Evolutionary conservation across 192 early-diverging fungal species (phyloP).

Genomic region (Backusella sp.): DNA sequence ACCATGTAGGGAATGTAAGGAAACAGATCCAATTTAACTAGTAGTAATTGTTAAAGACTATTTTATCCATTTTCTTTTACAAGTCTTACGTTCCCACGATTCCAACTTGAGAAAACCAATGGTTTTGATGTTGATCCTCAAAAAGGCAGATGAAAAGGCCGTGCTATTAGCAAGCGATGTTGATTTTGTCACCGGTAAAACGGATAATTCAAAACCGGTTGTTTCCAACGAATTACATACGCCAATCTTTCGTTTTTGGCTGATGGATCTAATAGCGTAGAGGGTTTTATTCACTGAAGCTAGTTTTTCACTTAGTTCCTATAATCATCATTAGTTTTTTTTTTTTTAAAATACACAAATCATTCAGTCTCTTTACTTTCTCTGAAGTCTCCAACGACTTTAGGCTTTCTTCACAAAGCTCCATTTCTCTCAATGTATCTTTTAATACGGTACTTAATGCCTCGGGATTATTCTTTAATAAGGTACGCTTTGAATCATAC

Average conservation of each 20-base stretch:
- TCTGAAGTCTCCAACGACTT: background rate
- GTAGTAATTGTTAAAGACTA: background rate
- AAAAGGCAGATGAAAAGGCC: background rate
- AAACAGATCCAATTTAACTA: background rate
- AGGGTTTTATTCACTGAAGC: constrained; percentile 3
- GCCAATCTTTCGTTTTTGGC: background rate
- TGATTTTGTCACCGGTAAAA: background rate
- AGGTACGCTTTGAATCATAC: background rate
- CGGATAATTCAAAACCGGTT: background rate
- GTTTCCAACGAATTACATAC: background rate
- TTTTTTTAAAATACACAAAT: too few relatives aligned
- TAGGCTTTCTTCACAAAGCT: background rate
- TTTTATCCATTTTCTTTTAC: too few relatives aligned
- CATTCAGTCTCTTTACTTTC: background rate
- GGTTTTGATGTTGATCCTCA: background rate
- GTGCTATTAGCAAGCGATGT: background rate
- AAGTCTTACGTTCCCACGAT: background rate
- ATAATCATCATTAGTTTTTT: background rate
- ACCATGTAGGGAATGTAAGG: background rate
- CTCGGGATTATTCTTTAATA: background rate
- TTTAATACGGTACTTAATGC: background rate
- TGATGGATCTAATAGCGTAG: background rate
- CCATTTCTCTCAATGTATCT: background rate
- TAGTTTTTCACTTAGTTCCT: background rate
- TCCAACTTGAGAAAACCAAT: background rate